Percentiles rank a stretch among this genome's conserved stretches.
Conservation (phyloP, 306 rosid genomes). For the Glycyrrhiza uralensis region DNA sequence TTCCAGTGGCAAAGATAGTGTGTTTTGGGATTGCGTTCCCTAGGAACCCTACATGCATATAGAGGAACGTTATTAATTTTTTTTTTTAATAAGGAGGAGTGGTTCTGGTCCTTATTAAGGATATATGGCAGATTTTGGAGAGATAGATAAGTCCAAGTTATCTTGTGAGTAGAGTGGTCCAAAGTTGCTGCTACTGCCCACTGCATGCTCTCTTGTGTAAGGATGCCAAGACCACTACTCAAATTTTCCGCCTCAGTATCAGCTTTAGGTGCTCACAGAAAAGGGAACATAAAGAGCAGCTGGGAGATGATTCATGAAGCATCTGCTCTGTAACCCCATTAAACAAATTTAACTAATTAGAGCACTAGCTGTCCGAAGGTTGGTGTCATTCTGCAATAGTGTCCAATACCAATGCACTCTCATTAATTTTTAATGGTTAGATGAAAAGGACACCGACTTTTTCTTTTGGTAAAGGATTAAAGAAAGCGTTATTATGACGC, state of each 20-base stretch:
- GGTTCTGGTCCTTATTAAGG: slow-evolving; percentile 27
- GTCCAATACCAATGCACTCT: slow-evolving; percentile 15
- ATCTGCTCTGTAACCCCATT: slow-evolving; percentile 7
- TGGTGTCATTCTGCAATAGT: slow-evolving; percentile 13
- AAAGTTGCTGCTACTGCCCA: slow-evolving; percentile 10
- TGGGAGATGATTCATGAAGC: slow-evolving; percentile 27
- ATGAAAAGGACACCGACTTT: slow-evolving; percentile 39
- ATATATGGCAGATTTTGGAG: slow-evolving; percentile 20
- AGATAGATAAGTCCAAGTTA: slow-evolving; percentile 13
- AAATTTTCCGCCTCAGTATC: background rate
- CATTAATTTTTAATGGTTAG: slow-evolving; percentile 15
- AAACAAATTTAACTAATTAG: slow-evolving; percentile 24
- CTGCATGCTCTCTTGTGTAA: slow-evolving; percentile 21
- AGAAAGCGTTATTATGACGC: slow-evolving; percentile 18
- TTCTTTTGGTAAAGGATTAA: slow-evolving; percentile 21
- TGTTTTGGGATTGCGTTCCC: slow-evolving; percentile 35
- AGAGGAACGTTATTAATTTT: slow-evolving; percentile 6
- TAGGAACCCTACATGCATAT: background rate
- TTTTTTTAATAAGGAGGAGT: slow-evolving; percentile 13
- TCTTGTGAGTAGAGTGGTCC: slow-evolving; percentile 52
- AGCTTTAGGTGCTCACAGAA: slow-evolving; percentile 18
- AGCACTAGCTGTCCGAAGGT: slow-evolving; percentile 17
- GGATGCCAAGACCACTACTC: slow-evolving; percentile 19
- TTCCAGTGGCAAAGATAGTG: slow-evolving; percentile 3
- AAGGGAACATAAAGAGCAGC: slow-evolving; percentile 23